These are phyloP conservation scores for Eucalyptus polybractea DNA, from an alignment of 345 rosid species.

Conservation along the genomic window DNA sequence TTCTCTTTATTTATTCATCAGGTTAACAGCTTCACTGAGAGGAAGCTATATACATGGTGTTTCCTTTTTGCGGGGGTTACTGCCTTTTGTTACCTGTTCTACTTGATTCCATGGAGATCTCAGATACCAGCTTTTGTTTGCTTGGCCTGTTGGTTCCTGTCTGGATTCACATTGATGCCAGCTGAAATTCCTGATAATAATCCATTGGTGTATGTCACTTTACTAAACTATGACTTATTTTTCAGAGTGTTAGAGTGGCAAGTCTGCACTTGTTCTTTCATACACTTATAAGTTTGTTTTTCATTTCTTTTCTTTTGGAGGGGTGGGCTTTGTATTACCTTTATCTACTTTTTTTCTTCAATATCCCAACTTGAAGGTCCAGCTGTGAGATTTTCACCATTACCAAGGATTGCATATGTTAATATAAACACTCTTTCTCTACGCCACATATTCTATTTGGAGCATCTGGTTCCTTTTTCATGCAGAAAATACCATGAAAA, in stretches of 20 bases:
- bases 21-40: constrained; percentile 93
- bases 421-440: neutral
- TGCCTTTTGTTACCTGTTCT: constrained; percentile 46
- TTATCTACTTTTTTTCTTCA: neutral
- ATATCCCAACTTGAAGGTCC: neutral
- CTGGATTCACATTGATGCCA: constrained; percentile 87
- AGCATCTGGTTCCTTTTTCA: neutral
- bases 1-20: constrained; percentile 22
- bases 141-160: constrained; percentile 66
- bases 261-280: neutral
- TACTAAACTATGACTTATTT: neutral
- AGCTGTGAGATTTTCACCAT: neutral
- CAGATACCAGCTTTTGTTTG: constrained; percentile 70
- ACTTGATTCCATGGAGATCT: constrained; percentile 65
- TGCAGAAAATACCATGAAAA: neutral
- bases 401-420: neutral
- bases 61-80: constrained; percentile 49
- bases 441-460: neutral
- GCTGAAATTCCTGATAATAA: constrained; percentile 97
- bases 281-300: neutral
- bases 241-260: neutral
- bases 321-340: neutral
- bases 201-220: constrained; percentile 58
- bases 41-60: constrained; percentile 91
- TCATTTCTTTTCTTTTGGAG: neutral